A percentile compares a stretch with the other conserved stretches of the same genome.
Evolutionary conservation across 2,329 filamentous ascomycete genomes (phyloP).

Genomic region (Amphichorda felina): DNA sequence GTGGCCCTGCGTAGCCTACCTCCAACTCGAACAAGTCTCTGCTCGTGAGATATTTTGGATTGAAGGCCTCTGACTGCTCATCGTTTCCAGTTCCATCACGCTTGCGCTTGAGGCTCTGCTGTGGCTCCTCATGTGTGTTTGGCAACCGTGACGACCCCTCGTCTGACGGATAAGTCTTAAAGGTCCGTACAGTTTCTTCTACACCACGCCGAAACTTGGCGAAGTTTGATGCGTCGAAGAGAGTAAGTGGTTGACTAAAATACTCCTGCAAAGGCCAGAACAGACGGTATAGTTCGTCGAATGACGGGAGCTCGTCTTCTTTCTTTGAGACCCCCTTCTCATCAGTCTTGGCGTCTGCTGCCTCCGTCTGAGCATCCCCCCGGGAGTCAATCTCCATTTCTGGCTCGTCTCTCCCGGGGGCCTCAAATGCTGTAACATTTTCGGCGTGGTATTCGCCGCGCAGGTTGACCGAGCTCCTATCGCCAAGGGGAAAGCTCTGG

Average conservation of each 20-base stretch:
- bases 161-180: conserved; percentile 34
- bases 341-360: conserved; percentile 5
- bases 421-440: conserved; percentile 77
- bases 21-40: conserved; percentile 92
- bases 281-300: conserved; percentile 69
- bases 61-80: conserved; percentile 48
- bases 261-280: conserved; percentile 91
- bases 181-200: conserved; percentile 50
- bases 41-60: conserved; percentile 98
- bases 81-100: conserved; percentile 40
- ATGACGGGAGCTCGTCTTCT: conserved; percentile 29
- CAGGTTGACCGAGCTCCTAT: conserved; percentile 94
- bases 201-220: conserved; percentile 70
- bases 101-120: conserved; percentile 61
- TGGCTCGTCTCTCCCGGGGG: conserved; percentile 18
- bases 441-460: conserved; percentile 93
- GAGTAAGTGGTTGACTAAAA: conserved; percentile 78
- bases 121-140: conserved; percentile 50
- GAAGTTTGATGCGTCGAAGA: conserved; percentile 66
- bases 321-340: conserved; percentile 26
- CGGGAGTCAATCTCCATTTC: conserved; percentile 54
- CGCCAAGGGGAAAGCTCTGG: conserved; percentile 90
- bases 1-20: conserved; percentile 41
- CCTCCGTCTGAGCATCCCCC: conserved; percentile 23
- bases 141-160: conserved; percentile 30